These are phyloP conservation scores for Phytophthora litchii DNA, from an alignment of 352 stramenopile species.

Conservation along the genomic window DNA sequence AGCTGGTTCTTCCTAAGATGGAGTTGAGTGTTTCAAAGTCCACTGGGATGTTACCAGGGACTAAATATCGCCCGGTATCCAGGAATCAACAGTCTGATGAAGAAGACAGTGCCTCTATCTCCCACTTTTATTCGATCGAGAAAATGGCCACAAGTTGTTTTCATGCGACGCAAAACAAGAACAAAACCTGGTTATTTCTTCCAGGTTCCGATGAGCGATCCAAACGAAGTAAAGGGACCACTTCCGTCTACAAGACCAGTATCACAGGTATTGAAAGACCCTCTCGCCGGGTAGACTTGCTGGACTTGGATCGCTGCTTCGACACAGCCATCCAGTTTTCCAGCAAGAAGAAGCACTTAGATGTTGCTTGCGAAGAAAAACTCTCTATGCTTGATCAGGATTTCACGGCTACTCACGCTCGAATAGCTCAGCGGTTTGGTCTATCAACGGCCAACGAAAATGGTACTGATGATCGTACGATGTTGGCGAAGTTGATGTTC, in stretches of 20 bases:
- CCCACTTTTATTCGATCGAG: slow-evolving; percentile 83
- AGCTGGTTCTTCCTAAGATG: slow-evolving; percentile 51
- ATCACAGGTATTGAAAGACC: slow-evolving; percentile 68
- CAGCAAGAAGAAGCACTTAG: slow-evolving; percentile 49
- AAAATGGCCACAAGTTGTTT: slow-evolving; percentile 73
- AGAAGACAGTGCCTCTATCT: slow-evolving; percentile 43
- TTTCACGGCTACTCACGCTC: slow-evolving; percentile 61
- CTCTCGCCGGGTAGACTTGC: slow-evolving; percentile 63
- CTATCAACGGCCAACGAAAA: slow-evolving; percentile 5
- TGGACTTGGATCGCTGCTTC: slow-evolving; percentile 77
- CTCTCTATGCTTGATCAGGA: slow-evolving; percentile 72
- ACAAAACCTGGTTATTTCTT: slow-evolving; percentile 80
- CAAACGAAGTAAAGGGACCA: slow-evolving; percentile 50
- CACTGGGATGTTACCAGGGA: slow-evolving; percentile 14
- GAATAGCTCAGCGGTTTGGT: slow-evolving; percentile 42
- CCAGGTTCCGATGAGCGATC: slow-evolving; percentile 64
- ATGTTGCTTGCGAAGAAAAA: slow-evolving; percentile 50
- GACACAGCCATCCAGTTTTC: slow-evolving; percentile 70
- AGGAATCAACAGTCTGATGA: slow-evolving; percentile 35
- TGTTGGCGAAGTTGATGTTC: slow-evolving; percentile 76
- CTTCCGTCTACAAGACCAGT: slow-evolving; percentile 37
- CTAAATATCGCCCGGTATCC: not conserved
- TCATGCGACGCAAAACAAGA: slow-evolving; percentile 69
- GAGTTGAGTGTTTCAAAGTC: slow-evolving; percentile 30
- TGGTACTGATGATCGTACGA: slow-evolving; percentile 24